Conservation (phyloP, 73 alveolate species). For the Urostyla sp. region DNA sequence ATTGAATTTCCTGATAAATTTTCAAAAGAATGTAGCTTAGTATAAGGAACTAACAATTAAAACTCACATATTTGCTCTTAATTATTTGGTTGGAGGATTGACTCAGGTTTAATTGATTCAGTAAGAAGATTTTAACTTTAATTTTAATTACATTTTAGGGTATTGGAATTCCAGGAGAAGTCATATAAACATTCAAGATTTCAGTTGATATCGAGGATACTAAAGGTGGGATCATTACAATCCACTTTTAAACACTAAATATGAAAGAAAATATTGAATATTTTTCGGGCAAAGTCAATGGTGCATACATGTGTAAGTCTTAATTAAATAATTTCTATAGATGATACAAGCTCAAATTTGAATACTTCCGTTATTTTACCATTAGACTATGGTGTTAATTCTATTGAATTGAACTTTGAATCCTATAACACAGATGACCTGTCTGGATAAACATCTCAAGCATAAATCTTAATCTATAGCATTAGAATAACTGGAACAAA, state of each 20-base stretch:
- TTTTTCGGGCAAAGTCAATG: conserved; percentile 6
- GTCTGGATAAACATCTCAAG: not conserved
- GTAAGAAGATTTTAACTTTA: not conserved
- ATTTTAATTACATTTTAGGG: conserved; percentile 19
- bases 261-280: not conserved
- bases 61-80: not conserved
- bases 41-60: not conserved
- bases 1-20: not conserved
- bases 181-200: not conserved
- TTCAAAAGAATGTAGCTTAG: not conserved
- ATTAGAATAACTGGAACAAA: not conserved
- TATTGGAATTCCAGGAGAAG: conserved; percentile 3
- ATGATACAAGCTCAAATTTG: not conserved
- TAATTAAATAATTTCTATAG: not conserved
- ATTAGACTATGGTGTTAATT: not conserved
- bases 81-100: conserved; percentile 20
- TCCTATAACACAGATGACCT: not conserved
- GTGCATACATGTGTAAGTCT: not conserved
- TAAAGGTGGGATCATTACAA: not conserved
- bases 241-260: conserved; percentile 22
- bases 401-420: conserved; percentile 13
- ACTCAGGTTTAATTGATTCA: not conserved
- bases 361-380: not conserved
- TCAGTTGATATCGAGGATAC: conserved; percentile 22
- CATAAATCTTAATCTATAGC: conserved; percentile 1